Conservation (phyloP, 257 asterid species). For the Cordia subcordata region DNA sequence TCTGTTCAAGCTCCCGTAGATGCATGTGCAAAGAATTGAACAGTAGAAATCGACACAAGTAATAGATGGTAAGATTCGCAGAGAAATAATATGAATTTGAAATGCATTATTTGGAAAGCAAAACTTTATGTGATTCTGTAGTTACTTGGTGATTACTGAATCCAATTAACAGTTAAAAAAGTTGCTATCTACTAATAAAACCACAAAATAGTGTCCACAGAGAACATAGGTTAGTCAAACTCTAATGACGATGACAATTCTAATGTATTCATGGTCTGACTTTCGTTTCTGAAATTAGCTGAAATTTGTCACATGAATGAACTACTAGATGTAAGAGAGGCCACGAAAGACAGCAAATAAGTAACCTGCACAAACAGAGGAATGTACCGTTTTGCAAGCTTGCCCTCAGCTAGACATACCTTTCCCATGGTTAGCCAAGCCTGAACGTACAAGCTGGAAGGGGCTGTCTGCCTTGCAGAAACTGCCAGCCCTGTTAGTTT, state of each 20-base stretch:
- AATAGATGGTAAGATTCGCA: background rate
- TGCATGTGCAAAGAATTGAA: conserved; percentile 5
- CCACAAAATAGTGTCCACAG: too few species aligned
- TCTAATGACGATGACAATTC: background rate
- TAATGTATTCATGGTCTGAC: too few species aligned
- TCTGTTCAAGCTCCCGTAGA: conserved; percentile 80
- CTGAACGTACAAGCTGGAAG: conserved; percentile 68
- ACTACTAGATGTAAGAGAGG: background rate
- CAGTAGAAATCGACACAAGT: background rate
- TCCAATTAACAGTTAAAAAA: too few species aligned
- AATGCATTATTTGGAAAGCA: background rate
- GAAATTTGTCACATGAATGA: background rate
- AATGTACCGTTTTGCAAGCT: conserved; percentile 83
- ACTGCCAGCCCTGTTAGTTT: conserved; percentile 35
- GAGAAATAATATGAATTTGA: background rate
- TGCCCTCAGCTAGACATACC: conserved; percentile 89
- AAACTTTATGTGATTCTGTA: too few species aligned
- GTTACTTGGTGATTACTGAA: too few species aligned
- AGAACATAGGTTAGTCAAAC: too few species aligned
- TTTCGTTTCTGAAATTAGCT: too few species aligned
- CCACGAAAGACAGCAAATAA: conserved; percentile 9
- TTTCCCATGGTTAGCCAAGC: conserved; percentile 96
- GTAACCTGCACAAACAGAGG: conserved; percentile 94
- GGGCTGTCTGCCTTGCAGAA: conserved; percentile 51
- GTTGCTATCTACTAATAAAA: too few species aligned